These are phyloP conservation scores for Candida corydali DNA, from an alignment of 805 yeast genomes.

Conservation along the genomic window DNA sequence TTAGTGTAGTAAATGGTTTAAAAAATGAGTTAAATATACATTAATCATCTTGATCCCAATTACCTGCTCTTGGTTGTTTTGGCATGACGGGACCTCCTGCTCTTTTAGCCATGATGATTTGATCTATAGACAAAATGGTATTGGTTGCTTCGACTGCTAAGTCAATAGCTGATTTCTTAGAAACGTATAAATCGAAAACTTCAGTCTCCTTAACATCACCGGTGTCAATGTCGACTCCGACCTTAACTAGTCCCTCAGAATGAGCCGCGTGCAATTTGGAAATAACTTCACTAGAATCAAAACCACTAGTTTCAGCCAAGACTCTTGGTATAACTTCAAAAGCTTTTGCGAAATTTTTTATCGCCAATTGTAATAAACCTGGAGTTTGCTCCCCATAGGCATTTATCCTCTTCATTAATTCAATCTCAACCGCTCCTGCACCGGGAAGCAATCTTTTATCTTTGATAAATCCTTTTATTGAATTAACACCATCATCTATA, in stretches of 20 bases:
- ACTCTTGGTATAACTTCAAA: slow-evolving; percentile 93
- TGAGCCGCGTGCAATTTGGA: slow-evolving; percentile 89
- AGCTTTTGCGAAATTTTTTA: slow-evolving; percentile 89
- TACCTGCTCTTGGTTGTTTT: slow-evolving; percentile 78
- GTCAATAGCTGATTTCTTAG: slow-evolving; percentile 82
- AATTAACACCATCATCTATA: slow-evolving; percentile 93
- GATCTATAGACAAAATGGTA: slow-evolving; percentile 89
- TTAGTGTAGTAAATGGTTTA: slow-evolving; percentile 50
- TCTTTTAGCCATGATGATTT: slow-evolving; percentile 97
- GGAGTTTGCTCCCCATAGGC: slow-evolving; percentile 91
- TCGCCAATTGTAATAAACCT: slow-evolving; percentile 88
- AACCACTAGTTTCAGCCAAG: slow-evolving; percentile 90
- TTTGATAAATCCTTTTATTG: slow-evolving; percentile 83
- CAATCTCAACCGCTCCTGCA: slow-evolving; percentile 94
- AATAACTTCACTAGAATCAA: slow-evolving; percentile 84
- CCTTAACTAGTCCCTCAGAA: slow-evolving; percentile 42
- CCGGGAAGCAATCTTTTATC: slow-evolving; percentile 83
- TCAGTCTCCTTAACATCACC: slow-evolving; percentile 64
- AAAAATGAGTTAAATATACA: slow-evolving; percentile 17
- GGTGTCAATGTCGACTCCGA: slow-evolving; percentile 77
- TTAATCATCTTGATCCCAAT: slow-evolving; percentile 93
- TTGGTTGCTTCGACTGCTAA: slow-evolving; percentile 95
- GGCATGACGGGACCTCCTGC: slow-evolving; percentile 98
- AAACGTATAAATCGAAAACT: slow-evolving; percentile 73
- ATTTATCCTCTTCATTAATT: slow-evolving; percentile 73